A percentile compares a stretch with the other conserved stretches of the same genome.
Conservation (phyloP, 2,329 filamentous ascomycete genomes). For the Uncinocarpus reesii region DNA sequence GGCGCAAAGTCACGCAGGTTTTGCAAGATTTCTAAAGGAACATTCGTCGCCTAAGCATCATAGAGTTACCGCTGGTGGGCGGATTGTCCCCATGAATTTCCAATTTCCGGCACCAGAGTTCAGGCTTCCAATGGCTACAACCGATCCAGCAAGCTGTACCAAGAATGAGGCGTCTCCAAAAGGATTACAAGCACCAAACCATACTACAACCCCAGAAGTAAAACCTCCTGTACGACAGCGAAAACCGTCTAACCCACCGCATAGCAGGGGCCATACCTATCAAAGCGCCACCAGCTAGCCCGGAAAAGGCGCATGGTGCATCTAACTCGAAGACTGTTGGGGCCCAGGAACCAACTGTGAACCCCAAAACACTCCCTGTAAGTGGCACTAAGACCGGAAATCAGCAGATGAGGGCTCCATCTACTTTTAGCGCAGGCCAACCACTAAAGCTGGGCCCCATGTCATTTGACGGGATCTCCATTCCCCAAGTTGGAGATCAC, state of each 20-base stretch:
- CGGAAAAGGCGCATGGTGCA: neutral
- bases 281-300: conserved; percentile 1
- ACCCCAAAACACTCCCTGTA: neutral
- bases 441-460: neutral
- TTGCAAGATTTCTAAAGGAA: conserved; percentile 38
- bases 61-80: conserved; percentile 41
- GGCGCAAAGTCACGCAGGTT: conserved; percentile 34
- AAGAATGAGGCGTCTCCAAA: neutral
- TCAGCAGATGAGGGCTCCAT: neutral
- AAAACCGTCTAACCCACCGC: neutral
- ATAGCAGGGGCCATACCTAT: conserved; percentile 7
- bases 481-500: conserved; percentile 1
- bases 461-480: conserved; percentile 12
- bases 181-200: neutral
- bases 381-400: neutral
- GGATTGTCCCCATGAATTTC: conserved; percentile 39
- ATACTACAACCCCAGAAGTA: neutral
- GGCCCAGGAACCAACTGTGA: neutral
- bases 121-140: conserved; percentile 20
- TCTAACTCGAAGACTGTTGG: neutral
- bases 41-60: conserved; percentile 41
- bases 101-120: conserved; percentile 29
- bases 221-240: neutral
- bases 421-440: neutral
- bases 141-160: neutral